Evolutionary conservation across 2,329 filamentous ascomycete genomes (phyloP).

Genomic region (Septoria linicola): DNA sequence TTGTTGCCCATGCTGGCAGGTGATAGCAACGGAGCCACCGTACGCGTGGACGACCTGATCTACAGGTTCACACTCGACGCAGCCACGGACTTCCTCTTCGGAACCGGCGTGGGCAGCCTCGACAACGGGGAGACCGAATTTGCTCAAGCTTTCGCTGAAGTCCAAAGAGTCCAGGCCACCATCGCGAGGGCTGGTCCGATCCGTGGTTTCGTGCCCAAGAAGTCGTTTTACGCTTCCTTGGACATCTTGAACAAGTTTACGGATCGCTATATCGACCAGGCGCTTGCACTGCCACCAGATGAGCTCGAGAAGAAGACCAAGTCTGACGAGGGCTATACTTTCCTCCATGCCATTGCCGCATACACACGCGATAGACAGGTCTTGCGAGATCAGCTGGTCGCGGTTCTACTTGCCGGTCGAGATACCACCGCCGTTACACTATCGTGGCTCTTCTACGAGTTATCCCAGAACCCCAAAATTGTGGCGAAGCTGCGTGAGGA

Average conservation of each 20-base stretch:
- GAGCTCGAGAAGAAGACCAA: constrained; percentile 74
- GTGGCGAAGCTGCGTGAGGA: constrained; percentile 70
- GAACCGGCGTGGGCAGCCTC: constrained; percentile 66
- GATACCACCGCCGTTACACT: constrained; percentile 85
- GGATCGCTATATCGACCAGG: constrained; percentile 71
- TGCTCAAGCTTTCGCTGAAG: constrained; percentile 76
- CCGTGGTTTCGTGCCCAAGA: constrained; percentile 61
- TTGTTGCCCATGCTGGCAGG: constrained; percentile 64
- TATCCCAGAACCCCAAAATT: constrained; percentile 67
- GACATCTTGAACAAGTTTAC: constrained; percentile 73
- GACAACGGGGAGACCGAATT: constrained; percentile 63
- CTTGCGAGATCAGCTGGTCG: constrained; percentile 80
- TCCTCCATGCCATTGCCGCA: constrained; percentile 78
- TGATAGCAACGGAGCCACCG: constrained; percentile 43
- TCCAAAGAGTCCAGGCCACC: constrained; percentile 71
- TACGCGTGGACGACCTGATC: constrained; percentile 75
- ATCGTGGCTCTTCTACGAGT: constrained; percentile 79
- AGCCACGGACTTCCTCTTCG: constrained; percentile 82
- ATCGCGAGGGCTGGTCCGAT: constrained; percentile 66
- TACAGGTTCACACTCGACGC: constrained; percentile 84
- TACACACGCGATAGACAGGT: constrained; percentile 69
- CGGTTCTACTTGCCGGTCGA: constrained; percentile 77
- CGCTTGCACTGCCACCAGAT: constrained; percentile 65
- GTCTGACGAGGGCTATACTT: constrained; percentile 72
- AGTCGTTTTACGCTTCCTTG: constrained; percentile 62